A percentile compares a stretch with the other conserved stretches of the same genome.
phyloP scores from a whole-genome alignment of 495 filamentous ascomycete genomes.

The Podospora appendiculata region DNA sequence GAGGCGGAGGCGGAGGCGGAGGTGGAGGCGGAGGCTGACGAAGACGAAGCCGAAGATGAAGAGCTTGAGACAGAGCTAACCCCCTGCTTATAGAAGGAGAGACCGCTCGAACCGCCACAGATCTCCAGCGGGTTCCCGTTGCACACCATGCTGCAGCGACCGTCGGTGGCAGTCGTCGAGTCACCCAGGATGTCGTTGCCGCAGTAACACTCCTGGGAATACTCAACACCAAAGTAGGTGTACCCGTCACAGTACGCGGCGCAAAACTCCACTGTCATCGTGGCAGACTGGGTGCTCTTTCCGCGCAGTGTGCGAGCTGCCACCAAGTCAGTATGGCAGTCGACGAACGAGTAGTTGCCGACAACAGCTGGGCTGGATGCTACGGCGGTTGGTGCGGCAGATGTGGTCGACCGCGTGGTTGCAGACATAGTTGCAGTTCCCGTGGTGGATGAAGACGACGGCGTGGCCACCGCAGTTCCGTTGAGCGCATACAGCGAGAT shows the following conservation, averaged over 20 bases:
- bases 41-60: not conserved
- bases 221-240: conserved; percentile 26
- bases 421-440: conserved; percentile 19
- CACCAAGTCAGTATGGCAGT: conserved; percentile 27
- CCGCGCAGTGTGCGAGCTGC: conserved; percentile 14
- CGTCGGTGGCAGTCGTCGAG: conserved; percentile 11
- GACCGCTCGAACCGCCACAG: conserved; percentile 18
- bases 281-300: conserved; percentile 2
- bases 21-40: not conserved
- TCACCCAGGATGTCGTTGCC: conserved; percentile 24
- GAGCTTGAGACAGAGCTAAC: not conserved
- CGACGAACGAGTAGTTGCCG: conserved; percentile 16
- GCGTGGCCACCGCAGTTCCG: conserved; percentile 6
- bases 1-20: not conserved
- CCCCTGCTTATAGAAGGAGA: conserved; percentile 24
- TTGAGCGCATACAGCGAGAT: conserved; percentile 8
- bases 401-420: conserved; percentile 1
- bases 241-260: conserved; percentile 20
- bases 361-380: conserved; percentile 16
- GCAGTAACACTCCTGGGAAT: conserved; percentile 28
- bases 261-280: conserved; percentile 25
- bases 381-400: conserved; percentile 6
- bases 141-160: conserved; percentile 27
- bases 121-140: conserved; percentile 16
- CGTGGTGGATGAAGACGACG: not conserved